Base-by-base conservation (phyloP, 2,329 filamentous ascomycete genomes). In the Fusarium irregulare region DNA sequence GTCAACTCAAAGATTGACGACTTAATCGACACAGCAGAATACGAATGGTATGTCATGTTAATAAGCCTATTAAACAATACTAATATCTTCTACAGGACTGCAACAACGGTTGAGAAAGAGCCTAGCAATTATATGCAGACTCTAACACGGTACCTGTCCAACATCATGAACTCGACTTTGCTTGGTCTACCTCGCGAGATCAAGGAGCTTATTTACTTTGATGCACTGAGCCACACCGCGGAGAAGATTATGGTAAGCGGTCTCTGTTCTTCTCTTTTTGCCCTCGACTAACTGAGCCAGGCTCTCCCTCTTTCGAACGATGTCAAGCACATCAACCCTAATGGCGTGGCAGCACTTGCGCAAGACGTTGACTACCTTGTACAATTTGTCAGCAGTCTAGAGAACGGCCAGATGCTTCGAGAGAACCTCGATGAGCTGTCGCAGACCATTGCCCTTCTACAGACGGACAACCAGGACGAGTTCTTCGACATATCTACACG, bases 1-100 rank as follows among this genome's bases (percentile, higher is more conserved):
- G 96, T 99, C 68, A 98, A 99, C 82, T 97, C 93, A 60, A 99
- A 99, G 83, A 98, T 99, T 74, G 95, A 98, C 76, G 96, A 99
- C 78, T 87, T 99, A 13, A 92, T 99, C 57, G 95, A 98, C 75
- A 98, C 94, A 0, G 95, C 96, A 32, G 96, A 99, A 80, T 99
- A 99, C 78, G 93, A 98, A 79, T 99, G 96, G 91, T 90, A 81
- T 57, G 81, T 69, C 30, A 9, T 14, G 10, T 45, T 18, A 7
- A 41, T 18, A 44, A 47, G 25, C 16, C 18, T 30, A 6, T n/a
- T 21, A 27, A 28, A 27, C 18, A 23, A 44, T 56, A 60, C 73
- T 78, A 60, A 75, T 49, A 21, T 20, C 16, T 46, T 61, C 62
- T 20, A 21, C 47, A 86, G 85, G 85, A 84, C 82, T 69, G 80